A percentile compares a stretch with the other conserved stretches of the same genome.
Evolutionary conservation across 2,329 filamentous ascomycete species (phyloP).

Genomic region (Orbilia ellipsospora): DNA sequence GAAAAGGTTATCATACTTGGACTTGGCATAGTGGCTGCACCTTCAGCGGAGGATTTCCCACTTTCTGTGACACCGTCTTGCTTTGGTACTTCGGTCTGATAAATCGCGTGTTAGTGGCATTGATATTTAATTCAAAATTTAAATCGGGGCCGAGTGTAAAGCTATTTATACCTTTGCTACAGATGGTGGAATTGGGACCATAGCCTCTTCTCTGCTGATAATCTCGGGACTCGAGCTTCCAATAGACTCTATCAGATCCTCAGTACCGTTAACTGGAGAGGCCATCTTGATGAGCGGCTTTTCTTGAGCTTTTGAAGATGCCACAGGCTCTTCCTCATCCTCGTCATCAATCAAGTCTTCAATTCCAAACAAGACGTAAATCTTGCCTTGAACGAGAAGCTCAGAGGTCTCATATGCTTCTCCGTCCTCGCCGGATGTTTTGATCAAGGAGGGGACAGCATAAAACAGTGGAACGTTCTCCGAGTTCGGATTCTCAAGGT

Average conservation of each 20-base stretch:
- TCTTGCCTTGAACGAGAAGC: constrained; percentile 35
- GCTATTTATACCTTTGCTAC: neutral
- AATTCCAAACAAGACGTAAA: constrained; percentile 32
- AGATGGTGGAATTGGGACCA: neutral
- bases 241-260: constrained; percentile 20
- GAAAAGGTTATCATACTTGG: constrained; percentile 54
- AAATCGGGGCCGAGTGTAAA: too few relatives aligned
- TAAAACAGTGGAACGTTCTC: constrained; percentile 33
- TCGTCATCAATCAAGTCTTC: constrained; percentile 15
- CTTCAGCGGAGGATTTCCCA: constrained; percentile 32
- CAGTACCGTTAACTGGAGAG: constrained; percentile 38
- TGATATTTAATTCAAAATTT: neutral
- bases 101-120: constrained; percentile 1
- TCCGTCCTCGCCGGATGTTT: constrained; percentile 38
- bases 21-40: constrained; percentile 54
- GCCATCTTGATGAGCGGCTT: constrained; percentile 36
- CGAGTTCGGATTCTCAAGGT: constrained; percentile 19
- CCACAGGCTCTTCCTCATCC: neutral
- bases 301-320: constrained; percentile 4
- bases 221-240: constrained; percentile 16
- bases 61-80: constrained; percentile 4
- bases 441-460: constrained; percentile 37
- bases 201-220: constrained; percentile 9
- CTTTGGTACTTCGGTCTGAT: neutral
- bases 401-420: constrained; percentile 30